Percentiles rank a stretch among this genome's conserved stretches.
Conservation (phyloP, 2,329 filamentous ascomycete genomes). For the Cladosporium sp. region DNA sequence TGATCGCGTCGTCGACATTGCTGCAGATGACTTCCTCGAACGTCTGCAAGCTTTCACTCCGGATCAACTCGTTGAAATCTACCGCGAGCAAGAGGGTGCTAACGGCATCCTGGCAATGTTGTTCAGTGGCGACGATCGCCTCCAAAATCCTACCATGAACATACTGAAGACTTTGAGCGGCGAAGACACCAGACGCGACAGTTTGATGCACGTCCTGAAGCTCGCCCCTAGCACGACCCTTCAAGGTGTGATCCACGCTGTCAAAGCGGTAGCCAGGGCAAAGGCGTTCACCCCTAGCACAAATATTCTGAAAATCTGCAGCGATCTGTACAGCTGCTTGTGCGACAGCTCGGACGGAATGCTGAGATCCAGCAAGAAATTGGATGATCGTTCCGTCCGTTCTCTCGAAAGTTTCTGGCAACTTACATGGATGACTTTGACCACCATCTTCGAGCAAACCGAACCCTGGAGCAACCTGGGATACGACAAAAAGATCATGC, state of each 20-base stretch:
- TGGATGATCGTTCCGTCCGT: slow-evolving; percentile 58
- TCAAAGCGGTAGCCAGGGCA: slow-evolving; percentile 56
- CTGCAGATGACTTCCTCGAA: slow-evolving; percentile 74
- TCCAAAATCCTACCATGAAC: slow-evolving; percentile 77
- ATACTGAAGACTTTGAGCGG: slow-evolving; percentile 80
- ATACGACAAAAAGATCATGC: slow-evolving; percentile 76
- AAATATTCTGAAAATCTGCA: slow-evolving; percentile 61
- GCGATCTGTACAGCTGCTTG: slow-evolving; percentile 63
- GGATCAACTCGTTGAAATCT: slow-evolving; percentile 68
- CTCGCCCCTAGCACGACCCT: slow-evolving; percentile 59
- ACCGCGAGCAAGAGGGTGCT: slow-evolving; percentile 66
- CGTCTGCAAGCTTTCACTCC: slow-evolving; percentile 74
- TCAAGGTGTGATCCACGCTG: slow-evolving; percentile 56
- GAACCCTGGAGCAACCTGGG: slow-evolving; percentile 75
- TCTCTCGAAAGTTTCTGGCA: slow-evolving; percentile 79
- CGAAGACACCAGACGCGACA: slow-evolving; percentile 63
- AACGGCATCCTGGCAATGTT: slow-evolving; percentile 76
- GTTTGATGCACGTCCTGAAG: slow-evolving; percentile 61
- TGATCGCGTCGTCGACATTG: slow-evolving; percentile 58
- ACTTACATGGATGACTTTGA: slow-evolving; percentile 77
- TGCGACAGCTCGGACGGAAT: slow-evolving; percentile 64
- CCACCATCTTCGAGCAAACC: slow-evolving; percentile 77
- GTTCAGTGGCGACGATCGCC: slow-evolving; percentile 75
- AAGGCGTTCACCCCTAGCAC: slow-evolving; percentile 61
- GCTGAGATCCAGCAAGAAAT: slow-evolving; percentile 58